Base-by-base conservation (phyloP, 371 early-diverging fungal species). In the Smittium culicis region DNA sequence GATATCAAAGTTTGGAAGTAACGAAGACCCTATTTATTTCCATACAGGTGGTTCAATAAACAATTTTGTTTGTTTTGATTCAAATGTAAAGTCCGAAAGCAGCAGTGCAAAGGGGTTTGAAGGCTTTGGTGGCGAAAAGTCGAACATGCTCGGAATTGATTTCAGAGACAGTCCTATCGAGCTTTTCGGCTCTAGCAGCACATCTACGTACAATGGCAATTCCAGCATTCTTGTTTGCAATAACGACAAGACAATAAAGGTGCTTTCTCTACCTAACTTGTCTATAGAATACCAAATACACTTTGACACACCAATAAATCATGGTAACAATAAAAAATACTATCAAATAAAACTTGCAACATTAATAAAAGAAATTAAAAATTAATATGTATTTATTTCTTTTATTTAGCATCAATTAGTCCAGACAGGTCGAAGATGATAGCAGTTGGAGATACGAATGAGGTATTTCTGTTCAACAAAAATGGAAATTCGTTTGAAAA, bases 171-270 rank as follows among this genome's bases (percentile, higher is more conserved):
- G n/a, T n/a, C n/a, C n/a, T n/a, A n/a, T n/a, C n/a, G n/a, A n/a
- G n/a, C n/a, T n/a, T n/a, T n/a, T n/a, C n/a, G n/a, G n/a, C n/a
- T n/a, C n/a, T n/a, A n/a, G n/a, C n/a, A n/a, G n/a, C n/a, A n/a
- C n/a, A n/a, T n/a, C n/a, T n/a, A n/a, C n/a, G n/a, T n/a, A n/a
- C n/a, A n/a, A n/a, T n/a, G n/a, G n/a, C n/a, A n/a, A n/a, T n/a
- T n/a, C n/a, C n/a, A n/a, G n/a, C n/a, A n/a, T n/a, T n/a, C n/a
- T 89, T 32, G 83, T 87, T 27, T 88, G 88, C 78, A 90, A 87
- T 79, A 91, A 91, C 68, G 90, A 91, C 73, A 81, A 85, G 66
- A 87, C 83, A 3, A 84, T 91, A 71, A 87, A 86, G 71, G 79
- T 89, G 2, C 80, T 84, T 69, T 73, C 83, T 3, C 73, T 89